Evolutionary conservation across 108 stramenopile species (phyloP).

Genomic region (Fistulifera pelliculosa): DNA sequence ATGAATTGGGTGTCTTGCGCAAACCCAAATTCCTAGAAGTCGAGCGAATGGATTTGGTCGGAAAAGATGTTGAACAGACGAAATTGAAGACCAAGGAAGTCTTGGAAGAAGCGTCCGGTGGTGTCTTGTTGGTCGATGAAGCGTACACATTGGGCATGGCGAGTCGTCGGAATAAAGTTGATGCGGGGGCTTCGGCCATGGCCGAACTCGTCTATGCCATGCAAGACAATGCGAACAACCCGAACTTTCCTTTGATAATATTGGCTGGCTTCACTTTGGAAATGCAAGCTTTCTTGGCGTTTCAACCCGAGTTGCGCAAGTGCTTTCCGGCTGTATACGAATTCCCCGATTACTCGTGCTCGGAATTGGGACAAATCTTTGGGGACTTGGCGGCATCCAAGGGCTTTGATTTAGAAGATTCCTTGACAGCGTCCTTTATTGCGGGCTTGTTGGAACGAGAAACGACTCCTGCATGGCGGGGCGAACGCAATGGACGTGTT

Average conservation of each 20-base stretch:
- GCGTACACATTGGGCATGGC: constrained; percentile 84
- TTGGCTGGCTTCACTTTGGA: constrained; percentile 83
- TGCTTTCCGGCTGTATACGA: constrained; percentile 74
- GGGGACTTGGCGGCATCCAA: constrained; percentile 73
- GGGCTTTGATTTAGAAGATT: constrained; percentile 73
- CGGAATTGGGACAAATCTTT: constrained; percentile 73
- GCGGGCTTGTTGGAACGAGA: constrained; percentile 54
- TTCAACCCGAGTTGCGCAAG: constrained; percentile 59
- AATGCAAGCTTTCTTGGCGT: constrained; percentile 71
- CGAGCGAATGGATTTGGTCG: constrained; percentile 84
- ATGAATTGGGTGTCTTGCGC: constrained; percentile 75
- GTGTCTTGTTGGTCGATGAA: constrained; percentile 87
- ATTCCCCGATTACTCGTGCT: constrained; percentile 82
- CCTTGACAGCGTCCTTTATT: constrained; percentile 39
- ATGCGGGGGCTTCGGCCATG: constrained; percentile 66
- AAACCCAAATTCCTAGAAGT: constrained; percentile 85
- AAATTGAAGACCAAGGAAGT: constrained; percentile 82
- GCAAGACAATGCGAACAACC: constrained; percentile 45
- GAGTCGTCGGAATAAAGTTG: constrained; percentile 55
- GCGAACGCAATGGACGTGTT: constrained; percentile 80
- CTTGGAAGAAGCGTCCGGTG: constrained; percentile 77
- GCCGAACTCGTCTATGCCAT: constrained; percentile 66
- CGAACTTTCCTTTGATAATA: constrained; percentile 60
- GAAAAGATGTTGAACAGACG: constrained; percentile 50
- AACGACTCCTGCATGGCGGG: constrained; percentile 65